phyloP scores from a whole-genome alignment of 345 rosid species.

The Gossypium mustelinum region DNA sequence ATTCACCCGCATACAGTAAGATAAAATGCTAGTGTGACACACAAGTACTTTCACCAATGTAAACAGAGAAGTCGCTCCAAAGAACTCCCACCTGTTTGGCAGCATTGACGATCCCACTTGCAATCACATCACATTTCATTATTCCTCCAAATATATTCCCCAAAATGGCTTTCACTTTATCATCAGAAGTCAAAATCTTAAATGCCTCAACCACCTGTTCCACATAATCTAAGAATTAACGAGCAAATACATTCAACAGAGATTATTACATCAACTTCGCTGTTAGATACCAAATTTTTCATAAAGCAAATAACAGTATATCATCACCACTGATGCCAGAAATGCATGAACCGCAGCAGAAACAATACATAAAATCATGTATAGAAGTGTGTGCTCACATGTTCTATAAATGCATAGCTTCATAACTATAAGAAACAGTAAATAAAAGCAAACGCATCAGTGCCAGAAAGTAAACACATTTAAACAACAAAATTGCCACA shows the following conservation, averaged over 20 bases:
- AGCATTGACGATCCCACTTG: slow-evolving; percentile 97
- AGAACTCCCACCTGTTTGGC: slow-evolving; percentile 70
- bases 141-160: slow-evolving; percentile 99
- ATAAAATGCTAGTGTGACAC: not conserved
- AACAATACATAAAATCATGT: not conserved
- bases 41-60: not conserved
- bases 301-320: not conserved
- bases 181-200: slow-evolving; percentile 94
- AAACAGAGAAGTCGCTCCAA: not conserved
- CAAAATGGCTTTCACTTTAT: slow-evolving; percentile 94
- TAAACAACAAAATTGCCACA: not conserved
- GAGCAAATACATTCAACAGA: not conserved
- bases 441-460: not conserved
- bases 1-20: not conserved
- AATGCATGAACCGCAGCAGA: not conserved
- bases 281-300: not conserved
- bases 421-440: not conserved
- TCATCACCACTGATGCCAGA: not conserved
- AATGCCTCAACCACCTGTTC: slow-evolving; percentile 96
- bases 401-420: not conserved
- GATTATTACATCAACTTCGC: not conserved
- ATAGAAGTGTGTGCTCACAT: not conserved
- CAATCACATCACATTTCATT: slow-evolving; percentile 98
- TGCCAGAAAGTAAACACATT: not conserved
- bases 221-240: slow-evolving; percentile 14